A percentile compares a stretch with the other conserved stretches of the same genome.
These are phyloP conservation scores for Apiospora phragmitis DNA, from an alignment of 2,329 filamentous ascomycete genomes.

Conservation along the genomic window DNA sequence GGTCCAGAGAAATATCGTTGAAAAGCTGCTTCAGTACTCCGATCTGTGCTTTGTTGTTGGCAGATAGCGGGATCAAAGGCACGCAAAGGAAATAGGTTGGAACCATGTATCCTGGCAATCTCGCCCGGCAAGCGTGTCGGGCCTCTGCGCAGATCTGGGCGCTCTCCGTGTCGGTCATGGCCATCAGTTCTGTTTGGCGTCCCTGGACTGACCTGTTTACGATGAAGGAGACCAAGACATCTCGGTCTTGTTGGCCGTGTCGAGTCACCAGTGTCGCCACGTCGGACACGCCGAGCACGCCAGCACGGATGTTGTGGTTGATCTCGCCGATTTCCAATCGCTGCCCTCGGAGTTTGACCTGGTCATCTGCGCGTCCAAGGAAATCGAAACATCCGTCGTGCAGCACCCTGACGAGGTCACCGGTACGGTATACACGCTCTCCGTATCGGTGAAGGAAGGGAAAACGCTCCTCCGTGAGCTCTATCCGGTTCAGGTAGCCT, in stretches of 20 bases:
- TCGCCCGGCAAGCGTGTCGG: conserved; percentile 64
- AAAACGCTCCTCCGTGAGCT: conserved; percentile 78
- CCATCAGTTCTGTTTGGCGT: neutral
- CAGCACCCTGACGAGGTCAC: conserved; percentile 81
- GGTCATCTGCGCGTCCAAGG: conserved; percentile 83
- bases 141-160: conserved; percentile 33
- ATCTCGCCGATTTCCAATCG: conserved; percentile 89
- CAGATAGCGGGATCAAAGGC: conserved; percentile 72
- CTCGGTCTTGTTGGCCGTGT: conserved; percentile 71
- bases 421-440: conserved; percentile 79
- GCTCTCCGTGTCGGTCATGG: neutral
- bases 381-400: conserved; percentile 85
- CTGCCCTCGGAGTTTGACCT: conserved; percentile 89
- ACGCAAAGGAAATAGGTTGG: conserved; percentile 80
- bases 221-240: conserved; percentile 80
- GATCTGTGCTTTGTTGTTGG: conserved; percentile 86
- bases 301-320: conserved; percentile 74
- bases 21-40: conserved; percentile 71
- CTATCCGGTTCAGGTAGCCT: conserved; percentile 78
- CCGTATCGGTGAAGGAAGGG: conserved; percentile 57
- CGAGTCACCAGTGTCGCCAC: conserved; percentile 74
- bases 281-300: conserved; percentile 60
- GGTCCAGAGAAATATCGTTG: conserved; percentile 55
- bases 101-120: conserved; percentile 84
- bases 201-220: conserved; percentile 32